phyloP scores from a whole-genome alignment of 2,329 filamentous ascomycete species.

The Cytospora schulzeri region DNA sequence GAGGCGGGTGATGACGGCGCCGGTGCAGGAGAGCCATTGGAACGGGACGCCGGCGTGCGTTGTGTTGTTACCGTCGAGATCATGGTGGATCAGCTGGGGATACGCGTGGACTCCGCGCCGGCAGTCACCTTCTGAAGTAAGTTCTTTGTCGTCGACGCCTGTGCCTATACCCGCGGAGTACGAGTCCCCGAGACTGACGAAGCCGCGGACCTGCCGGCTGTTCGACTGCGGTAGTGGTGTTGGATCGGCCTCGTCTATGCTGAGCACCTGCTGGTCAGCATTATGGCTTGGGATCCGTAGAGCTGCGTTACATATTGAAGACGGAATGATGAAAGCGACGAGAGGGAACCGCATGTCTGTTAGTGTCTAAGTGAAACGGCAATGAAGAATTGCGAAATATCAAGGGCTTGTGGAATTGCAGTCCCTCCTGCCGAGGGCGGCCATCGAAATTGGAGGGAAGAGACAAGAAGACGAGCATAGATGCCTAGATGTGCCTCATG shows the following conservation, averaged over 20 bases:
- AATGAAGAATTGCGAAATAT: background rate
- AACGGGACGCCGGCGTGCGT: slow-evolving; percentile 37
- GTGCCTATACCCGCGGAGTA: slow-evolving; percentile 54
- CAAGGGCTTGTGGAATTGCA: background rate
- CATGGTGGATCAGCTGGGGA: slow-evolving; percentile 42
- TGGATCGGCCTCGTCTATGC: background rate
- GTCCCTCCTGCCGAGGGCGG: background rate
- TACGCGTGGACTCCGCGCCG: slow-evolving; percentile 47
- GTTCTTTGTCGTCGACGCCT: slow-evolving; percentile 42
- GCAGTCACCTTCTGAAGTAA: slow-evolving; percentile 38
- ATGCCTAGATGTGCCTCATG: background rate
- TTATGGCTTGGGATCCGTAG: background rate
- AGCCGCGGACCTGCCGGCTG: slow-evolving; percentile 34
- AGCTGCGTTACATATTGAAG: background rate
- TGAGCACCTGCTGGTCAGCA: slow-evolving; percentile 19
- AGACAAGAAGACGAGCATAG: background rate
- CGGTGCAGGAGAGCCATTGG: slow-evolving; percentile 51
- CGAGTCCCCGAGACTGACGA: slow-evolving; percentile 49
- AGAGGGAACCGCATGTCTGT: background rate
- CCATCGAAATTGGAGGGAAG: background rate
- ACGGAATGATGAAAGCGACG: background rate
- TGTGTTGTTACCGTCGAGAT: slow-evolving; percentile 39
- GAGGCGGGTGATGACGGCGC: slow-evolving; percentile 45
- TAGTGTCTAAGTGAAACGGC: background rate
- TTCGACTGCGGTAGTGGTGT: background rate